Percentiles rank a stretch among this genome's conserved stretches.
phyloP scores from a whole-genome alignment of 306 rosid genomes.

The Clitoria ternatea region DNA sequence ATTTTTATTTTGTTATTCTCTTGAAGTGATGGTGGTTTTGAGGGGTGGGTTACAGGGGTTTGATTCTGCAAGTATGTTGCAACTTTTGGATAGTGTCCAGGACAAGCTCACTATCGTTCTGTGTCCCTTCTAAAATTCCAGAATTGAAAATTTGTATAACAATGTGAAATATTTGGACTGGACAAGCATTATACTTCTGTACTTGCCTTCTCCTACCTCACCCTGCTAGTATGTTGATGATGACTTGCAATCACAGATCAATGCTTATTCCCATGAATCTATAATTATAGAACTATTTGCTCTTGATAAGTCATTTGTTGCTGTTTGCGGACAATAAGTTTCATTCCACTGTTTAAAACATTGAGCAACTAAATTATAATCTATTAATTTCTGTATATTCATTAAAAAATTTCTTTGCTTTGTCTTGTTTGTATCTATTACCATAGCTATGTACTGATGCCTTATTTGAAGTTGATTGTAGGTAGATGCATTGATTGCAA shows the following conservation, averaged over 20 bases:
- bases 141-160: neutral
- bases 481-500: neutral
- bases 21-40: neutral
- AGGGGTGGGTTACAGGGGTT: neutral
- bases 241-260: neutral
- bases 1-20: neutral
- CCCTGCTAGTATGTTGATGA: neutral
- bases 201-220: neutral
- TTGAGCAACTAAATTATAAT: neutral
- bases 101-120: neutral
- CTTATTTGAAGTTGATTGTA: neutral
- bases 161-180: neutral
- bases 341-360: neutral
- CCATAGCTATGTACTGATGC: neutral
- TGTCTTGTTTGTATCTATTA: neutral
- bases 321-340: neutral
- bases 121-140: neutral
- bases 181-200: neutral
- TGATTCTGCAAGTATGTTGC: neutral
- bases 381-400: neutral
- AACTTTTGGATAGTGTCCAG: neutral
- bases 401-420: neutral
- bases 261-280: neutral
- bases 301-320: neutral
- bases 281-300: neutral